Conservation (phyloP, 306 rosid species). For the Astragalus glycyphyllos region DNA sequence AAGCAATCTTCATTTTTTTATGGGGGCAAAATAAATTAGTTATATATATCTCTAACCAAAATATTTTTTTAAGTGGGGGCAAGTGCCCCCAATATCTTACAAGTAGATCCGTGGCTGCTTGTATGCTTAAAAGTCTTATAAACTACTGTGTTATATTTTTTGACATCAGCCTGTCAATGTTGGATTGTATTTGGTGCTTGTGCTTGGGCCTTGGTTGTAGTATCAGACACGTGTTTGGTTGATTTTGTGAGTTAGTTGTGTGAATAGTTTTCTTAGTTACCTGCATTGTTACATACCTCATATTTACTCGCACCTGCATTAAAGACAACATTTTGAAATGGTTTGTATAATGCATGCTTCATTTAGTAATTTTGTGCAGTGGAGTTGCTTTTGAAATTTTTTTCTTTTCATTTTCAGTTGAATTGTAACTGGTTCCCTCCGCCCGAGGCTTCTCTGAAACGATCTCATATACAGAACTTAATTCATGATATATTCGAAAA, state of each 20-base stretch:
- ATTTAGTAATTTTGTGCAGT: conserved; percentile 13
- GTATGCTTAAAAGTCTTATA: background rate
- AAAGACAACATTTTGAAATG: background rate
- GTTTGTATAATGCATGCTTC: conserved; percentile 1
- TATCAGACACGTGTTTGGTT: background rate
- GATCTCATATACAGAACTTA: conserved; percentile 55
- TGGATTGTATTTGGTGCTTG: conserved; percentile 22
- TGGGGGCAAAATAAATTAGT: too few species aligned
- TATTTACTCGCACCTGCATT: conserved; percentile 15
- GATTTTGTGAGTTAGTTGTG: background rate
- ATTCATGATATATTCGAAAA: conserved; percentile 54
- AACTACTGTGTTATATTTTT: conserved; percentile 3
- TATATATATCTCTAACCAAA: too few species aligned
- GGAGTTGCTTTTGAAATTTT: conserved; percentile 27
- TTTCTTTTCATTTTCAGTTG: conserved; percentile 54
- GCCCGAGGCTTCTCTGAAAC: conserved; percentile 72
- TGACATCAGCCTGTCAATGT: background rate
- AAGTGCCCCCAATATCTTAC: too few species aligned
- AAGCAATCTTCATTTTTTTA: too few species aligned
- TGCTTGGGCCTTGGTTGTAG: background rate
- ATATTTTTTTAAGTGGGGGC: too few species aligned
- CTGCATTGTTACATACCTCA: conserved; percentile 6
- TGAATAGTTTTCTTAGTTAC: background rate
- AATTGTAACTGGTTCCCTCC: conserved; percentile 72
- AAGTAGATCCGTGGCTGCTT: too few species aligned